Base-by-base conservation (phyloP, 768 basidiomycete species). In the Chalciporus piperatus region DNA sequence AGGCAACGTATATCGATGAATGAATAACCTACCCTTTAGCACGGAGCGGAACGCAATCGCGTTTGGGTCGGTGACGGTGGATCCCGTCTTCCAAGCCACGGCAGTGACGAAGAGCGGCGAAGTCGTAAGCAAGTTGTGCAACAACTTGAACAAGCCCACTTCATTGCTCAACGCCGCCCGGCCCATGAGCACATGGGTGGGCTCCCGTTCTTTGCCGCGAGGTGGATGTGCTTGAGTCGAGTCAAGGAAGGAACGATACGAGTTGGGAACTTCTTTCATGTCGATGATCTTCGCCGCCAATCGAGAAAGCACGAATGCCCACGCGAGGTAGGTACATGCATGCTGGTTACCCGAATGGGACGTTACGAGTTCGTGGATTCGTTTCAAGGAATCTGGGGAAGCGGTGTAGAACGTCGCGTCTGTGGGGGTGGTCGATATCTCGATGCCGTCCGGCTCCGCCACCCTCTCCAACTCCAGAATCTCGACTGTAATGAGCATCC, bases 261-360 rank as follows among this genome's bases (percentile, higher is more conserved):
- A 62, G 14, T 75, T 66, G 17, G 84, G 83, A 30, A 85, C 66
- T 51, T 81, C 76, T 56, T 77, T 74, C 60, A 74, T 57, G 43
- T 78, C 68, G n/a, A 59, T 48, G 1, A 76, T 79, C 46, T 76
- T 73, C 12, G 72, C 63, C 17, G 74, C 65, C n/a, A 89, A 63
- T 28, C 83, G 78, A 11, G 84, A 85, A 4, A 96, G 78, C 1
- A 93, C 80, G 61, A 85, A 91, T 0, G 92, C 77, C 95, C 95
- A 98, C 0, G 84, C 85, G 6, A 94, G 73, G 59, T 89, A 87
- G 4, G 85, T 77, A 57, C 85, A 84, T 0, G 81, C 76, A 60
- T 84, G 83, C 56, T 89, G 85, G 58, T 81, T 81, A 47, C 81
- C 75, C 1, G 76, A 66, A 45, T 87, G 76, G 1, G 79, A 74